Conservation (phyloP, 2,329 filamentous ascomycete species). For the Albifimbria verrucaria region DNA sequence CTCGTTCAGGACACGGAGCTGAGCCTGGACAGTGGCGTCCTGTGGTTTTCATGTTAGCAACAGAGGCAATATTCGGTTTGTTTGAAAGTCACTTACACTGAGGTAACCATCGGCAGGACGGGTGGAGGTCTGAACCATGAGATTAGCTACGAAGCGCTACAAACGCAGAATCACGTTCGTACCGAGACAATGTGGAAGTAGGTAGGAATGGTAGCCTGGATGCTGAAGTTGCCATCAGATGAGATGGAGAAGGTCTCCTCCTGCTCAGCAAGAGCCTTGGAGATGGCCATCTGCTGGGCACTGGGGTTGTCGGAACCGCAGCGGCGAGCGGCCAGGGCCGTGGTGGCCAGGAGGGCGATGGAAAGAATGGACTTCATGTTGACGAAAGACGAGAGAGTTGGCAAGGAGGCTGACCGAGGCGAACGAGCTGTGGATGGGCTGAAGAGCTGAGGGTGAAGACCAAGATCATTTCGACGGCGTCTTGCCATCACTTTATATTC, state of each 20-base stretch:
- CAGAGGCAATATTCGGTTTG: too few species aligned
- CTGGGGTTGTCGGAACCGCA: conserved; percentile 15
- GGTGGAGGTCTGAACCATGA: too few species aligned
- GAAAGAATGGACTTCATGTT: conserved; percentile 10
- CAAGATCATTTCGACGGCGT: background rate
- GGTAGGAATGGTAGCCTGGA: conserved; percentile 18
- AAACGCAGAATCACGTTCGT: too few species aligned
- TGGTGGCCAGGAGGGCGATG: conserved; percentile 14
- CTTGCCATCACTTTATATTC: background rate
- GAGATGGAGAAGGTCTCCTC: conserved; percentile 12
- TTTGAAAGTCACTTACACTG: conserved; percentile 28
- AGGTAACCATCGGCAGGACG: conserved; percentile 28
- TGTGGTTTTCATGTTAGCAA: background rate
- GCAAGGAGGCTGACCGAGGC: background rate
- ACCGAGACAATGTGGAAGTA: conserved; percentile 37
- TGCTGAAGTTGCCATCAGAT: conserved; percentile 19
- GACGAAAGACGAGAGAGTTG: background rate
- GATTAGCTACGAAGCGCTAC: too few species aligned
- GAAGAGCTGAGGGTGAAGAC: background rate
- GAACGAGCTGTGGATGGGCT: background rate
- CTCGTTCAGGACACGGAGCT: conserved; percentile 32
- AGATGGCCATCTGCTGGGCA: conserved; percentile 12
- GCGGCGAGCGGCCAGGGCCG: conserved; percentile 3
- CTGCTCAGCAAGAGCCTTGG: conserved; percentile 12
- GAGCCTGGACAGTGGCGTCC: conserved; percentile 1